Evolutionary conservation across 495 filamentous ascomycete species (phyloP), one percentile per base, ranked within the genome.

Genomic region (Parathielavia hyrcaniae): DNA sequence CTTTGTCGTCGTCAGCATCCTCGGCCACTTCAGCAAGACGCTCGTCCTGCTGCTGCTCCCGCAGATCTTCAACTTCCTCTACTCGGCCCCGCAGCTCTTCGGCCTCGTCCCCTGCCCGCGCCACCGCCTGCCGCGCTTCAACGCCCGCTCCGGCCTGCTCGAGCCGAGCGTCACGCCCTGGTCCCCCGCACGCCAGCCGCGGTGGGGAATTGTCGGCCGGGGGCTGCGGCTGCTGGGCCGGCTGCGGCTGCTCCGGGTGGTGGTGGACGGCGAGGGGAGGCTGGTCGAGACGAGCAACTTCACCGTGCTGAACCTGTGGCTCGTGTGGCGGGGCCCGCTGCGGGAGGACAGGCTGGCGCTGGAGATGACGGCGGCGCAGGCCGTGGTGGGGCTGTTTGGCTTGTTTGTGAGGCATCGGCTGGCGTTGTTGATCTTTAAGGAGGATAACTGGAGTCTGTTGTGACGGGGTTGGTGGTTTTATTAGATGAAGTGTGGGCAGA

Each of bases 1-100:
- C 12, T 97, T 99, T 66, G 95, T 91, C 17, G 91, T 97, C 53
- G 93, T 97, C 58, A 90, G 89, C 48, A 96, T 99, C 58, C 77
- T 96, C 22, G 93, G 93, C 1, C 93, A 99, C 73, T 99, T 99
- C 72, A 91, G 87, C 77, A 99, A 99, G 75, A 99, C 93, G 19
- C 77, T 99, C 43, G 80, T 96, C 39, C 79, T 97, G 50, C 77
- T 97, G 1, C 86, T 99, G 62, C 79, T 97, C 14, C 93, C 93
- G 17, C 93, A 99, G 73, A 89, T 91, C 58, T 89, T 95, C 79
- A 99, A 99, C 71, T 97, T 96, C 67, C 46, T 95, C 54, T 99
- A 97, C 72, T 96, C 91, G 20, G 78, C 79, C 6, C 93, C 93
- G 8, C 93, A 99, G 70, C 77, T 99, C 1, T 93, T 96, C 70